Evolutionary conservation across 257 asterid species (phyloP), one percentile per base, ranked within the genome.

Genomic region (Nicotiana obtusifolia): DNA sequence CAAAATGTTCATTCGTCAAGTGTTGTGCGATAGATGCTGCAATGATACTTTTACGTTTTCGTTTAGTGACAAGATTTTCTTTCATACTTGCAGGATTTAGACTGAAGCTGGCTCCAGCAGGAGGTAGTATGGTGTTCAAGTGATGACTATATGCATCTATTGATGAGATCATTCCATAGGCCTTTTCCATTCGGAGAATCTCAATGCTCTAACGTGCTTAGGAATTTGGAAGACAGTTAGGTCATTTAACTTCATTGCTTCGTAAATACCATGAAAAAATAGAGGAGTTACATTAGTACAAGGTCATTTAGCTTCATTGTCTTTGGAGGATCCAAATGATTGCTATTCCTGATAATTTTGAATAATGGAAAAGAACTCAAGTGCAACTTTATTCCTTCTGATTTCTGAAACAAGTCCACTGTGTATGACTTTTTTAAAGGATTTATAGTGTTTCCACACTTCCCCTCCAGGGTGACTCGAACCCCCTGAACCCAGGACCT

Each of bases 201-300:
- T 73, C 61, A 24, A 22, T 47, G 79, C 79, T 73, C 41, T 73
- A 73, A 49, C 61, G 24, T 22, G 61, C 49, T 24, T 14, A 73
- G 61, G 79, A 15, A 73, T 7, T 41, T 73, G 79, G 61, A 73
- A 73, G 61, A 73, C 15, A 73, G 15, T 47, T 47, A 73, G 79
- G 7, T 24, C 61, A 49, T 47, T 73, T 73, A 73, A 24, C 60
- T 73, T 44, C 15, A 73, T 22, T 44, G 60, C 4, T 22, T 73
- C 79, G 79, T 73, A 47, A 73, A 73, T 73, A 24, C 79, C 62
- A 73, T 73, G 60, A 24, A 14, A 54, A 47, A 73, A 56, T 44
- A 7, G 41, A 10, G 4, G 26, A 52, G 19, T 52, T 52, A 13
- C 79, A 47, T 24, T 24, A 17, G 4, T 22, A 13, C 60, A 73